Base-by-base conservation (phyloP, 1,139 yeast genomes). In the Wickerhamiella pararugosa region DNA sequence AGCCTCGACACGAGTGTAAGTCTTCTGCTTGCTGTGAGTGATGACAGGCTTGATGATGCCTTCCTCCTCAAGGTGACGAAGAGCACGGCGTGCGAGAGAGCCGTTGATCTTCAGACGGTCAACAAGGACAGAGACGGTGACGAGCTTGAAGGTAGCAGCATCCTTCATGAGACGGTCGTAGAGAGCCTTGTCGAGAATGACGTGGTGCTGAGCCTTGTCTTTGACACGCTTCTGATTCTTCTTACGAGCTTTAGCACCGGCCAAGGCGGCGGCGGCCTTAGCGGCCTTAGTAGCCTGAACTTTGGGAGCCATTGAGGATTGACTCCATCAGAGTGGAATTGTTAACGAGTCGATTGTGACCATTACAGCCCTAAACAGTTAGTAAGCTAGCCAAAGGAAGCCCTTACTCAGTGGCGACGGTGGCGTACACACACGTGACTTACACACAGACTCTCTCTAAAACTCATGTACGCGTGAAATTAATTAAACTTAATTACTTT, bases 151-250 rank as follows among this genome's bases (percentile, higher is more conserved):
- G 60, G 95, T 83, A 74, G 97, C 96, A 53, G 90, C 96, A 67
- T 92, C 98, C 83, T 90, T 92, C 75, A 86, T 71, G 75, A 90
- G 83, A 77, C 95, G 84, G 92, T 90, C 98, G 76, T 81, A 86
- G 69, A 87, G 83, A 61, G 90, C 94, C 76, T 92, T 96, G 73
- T 90, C 98, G 65, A 92, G 77, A 70, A 83, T 75, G 65, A 90
- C 90, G 67, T 86, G 79, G 79, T 90, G 98, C 71, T 83, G 93
- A 63, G 98, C 98, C 94, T 83, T 90, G 75, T 90, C 99, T 92
- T 92, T 92, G 71, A 86, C 95, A 82, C 93, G 86, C 73, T 96
- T 96, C 79, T 90, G 87, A 95, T 90, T 90, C 94, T 90, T 90
- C 86, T 92, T 90, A 74, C 95, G 86, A 71, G 90, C 86, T 84